phyloP scores from a whole-genome alignment of 257 asterid genomes.

The Misopates orontium region DNA sequence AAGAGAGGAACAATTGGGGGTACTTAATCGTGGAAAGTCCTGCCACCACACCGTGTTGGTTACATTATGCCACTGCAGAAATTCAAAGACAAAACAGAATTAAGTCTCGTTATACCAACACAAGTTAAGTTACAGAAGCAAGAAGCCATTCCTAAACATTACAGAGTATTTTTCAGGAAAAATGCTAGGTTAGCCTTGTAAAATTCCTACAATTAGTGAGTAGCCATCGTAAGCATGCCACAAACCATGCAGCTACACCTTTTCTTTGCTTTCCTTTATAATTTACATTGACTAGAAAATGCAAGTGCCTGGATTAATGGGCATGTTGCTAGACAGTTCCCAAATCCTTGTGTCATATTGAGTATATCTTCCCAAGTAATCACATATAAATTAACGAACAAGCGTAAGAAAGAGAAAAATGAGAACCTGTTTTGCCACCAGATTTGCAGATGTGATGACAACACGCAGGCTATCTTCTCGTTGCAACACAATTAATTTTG shows the following conservation, averaged over 20 bases:
- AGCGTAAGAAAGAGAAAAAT: conserved; percentile 22
- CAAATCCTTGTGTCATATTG: conserved; percentile 8
- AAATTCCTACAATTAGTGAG: background rate
- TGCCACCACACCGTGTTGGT: conserved; percentile 98
- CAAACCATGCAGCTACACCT: too few relatives aligned
- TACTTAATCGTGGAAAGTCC: conserved; percentile 65
- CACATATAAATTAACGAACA: conserved; percentile 20
- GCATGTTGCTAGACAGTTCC: background rate
- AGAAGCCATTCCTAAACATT: conserved; percentile 9
- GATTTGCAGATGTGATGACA: conserved; percentile 83
- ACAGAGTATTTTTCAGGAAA: conserved; percentile 5
- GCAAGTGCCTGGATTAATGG: background rate
- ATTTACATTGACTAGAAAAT: background rate
- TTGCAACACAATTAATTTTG: conserved; percentile 79
- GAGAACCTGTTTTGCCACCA: conserved; percentile 82
- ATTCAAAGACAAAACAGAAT: conserved; percentile 26
- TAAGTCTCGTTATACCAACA: conserved; percentile 14
- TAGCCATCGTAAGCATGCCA: background rate
- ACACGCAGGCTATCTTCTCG: conserved; percentile 75
- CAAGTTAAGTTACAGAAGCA: background rate
- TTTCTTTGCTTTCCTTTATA: background rate
- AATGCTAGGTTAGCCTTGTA: conserved; percentile 12
- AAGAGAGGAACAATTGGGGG: conserved; percentile 61
- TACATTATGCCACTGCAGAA: conserved; percentile 75
- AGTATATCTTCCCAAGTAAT: conserved; percentile 22